Evolutionary conservation across 1,284 basidiomycete genomes (phyloP), one percentile per base, ranked within the genome.

Genomic region (Cutaneotrichosporon sp.): DNA sequence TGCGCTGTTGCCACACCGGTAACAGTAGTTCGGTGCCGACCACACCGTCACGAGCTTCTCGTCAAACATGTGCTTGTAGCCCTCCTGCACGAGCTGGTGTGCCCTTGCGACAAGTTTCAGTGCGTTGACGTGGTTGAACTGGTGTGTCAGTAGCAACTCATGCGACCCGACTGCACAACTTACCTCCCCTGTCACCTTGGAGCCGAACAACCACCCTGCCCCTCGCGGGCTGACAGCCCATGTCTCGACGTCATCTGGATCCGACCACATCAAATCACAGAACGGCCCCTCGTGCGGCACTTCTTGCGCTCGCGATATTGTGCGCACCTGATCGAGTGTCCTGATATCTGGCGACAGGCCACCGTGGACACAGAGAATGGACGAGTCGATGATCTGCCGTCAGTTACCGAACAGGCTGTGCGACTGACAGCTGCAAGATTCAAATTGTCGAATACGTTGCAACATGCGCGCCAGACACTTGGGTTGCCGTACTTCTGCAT

Each of bases 51-150:
- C 94, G 31, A 98, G 85, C 51, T 84, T 79, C 57, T 88, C 83
- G 70, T 96, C 89, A 65, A 97, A 97, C 91, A 97, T 96, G 75
- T 93, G 87, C 75, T 97, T 97, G 79, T 87, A 96, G 0, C 94
- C 94, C 75, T 97, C 94, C 73, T 96, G 90, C 1, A 96, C 92
- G 9, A 97, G 83, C 69, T 96, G 92, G 70, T 96, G 92, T 0
- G 92, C 92, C 31, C 92, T 83, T 3, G 91, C 92, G 62, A 96
- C 92, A 25, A 96, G 81, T 2, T 76, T 78, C 4, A 96, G 79
- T 19, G 80, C 80, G 70, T 96, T 97, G 60, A 91, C 83, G 69
- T 94, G 89, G 64, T 91, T 94, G 79, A 97, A 97, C 87, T 91
- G 47, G 19, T 10, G 52, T 22, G n/a, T 44, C 42, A 33, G 26